Evolutionary conservation across 371 early-diverging fungal species (phyloP), one percentile per base, ranked within the genome.

Genomic region (Rhizopus sp.): DNA sequence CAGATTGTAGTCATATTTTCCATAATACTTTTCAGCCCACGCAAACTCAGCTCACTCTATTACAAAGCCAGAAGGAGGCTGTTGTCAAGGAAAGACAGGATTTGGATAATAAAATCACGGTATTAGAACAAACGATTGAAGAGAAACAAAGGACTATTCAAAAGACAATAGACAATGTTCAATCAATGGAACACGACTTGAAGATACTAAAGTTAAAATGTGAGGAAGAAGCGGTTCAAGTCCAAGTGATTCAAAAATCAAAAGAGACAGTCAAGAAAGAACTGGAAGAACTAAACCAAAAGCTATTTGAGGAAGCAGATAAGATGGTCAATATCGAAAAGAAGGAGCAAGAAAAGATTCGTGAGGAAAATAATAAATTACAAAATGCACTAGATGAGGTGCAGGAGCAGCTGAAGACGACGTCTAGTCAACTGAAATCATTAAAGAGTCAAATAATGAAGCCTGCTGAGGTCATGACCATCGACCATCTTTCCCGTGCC

Each of bases 221-320:
- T 34, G 48, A 49, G 44, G 88, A 86, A 53, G 84, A 86, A 64
- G 77, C 84, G 8, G 80, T 83, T 32, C 73, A 82, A 66, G 75
- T 86, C 0, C 80, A 83, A 6, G 82, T 81, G 53, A 60, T 91
- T 33, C 87, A 87, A 53, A 70, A 63, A 23, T 73, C 82, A n/a
- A 88, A 88, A 52, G 68, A 79, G 33, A 76, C 77, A n/a, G 63
- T 88, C 9, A 85, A 87, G 55, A 80, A 70, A 13, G 91, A 92
- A 54, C 72, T 92, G 13, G 89, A 89, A 63, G 89, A 87, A 35
- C 67, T 89, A 15, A 83, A 84, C 9, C 66, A 69, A 57, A 72
- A 68, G 29, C 66, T 92, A 44, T 89, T 88, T 65, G 88, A 88
- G 55, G 86, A 88, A 55, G 90, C 90, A 1, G 86, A 90, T 56